phyloP scores from a whole-genome alignment of 1,284 basidiomycete genomes.

The Papiliotrema fonsecae region DNA sequence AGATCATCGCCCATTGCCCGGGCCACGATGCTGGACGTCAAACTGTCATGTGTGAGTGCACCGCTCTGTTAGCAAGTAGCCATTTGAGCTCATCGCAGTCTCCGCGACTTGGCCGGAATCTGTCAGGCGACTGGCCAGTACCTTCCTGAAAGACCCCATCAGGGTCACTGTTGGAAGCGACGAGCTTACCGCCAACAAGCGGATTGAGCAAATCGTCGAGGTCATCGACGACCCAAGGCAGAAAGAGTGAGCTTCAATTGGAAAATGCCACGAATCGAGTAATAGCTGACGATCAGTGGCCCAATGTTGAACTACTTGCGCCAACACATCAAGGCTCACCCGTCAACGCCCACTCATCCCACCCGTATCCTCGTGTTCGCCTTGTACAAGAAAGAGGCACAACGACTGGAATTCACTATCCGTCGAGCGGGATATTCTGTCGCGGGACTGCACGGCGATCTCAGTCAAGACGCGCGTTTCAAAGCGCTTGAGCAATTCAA shows the following conservation, averaged over 20 bases:
- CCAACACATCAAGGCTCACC: constrained; percentile 56
- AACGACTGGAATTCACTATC: constrained; percentile 79
- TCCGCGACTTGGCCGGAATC: constrained; percentile 98
- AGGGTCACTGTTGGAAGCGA: constrained; percentile 93
- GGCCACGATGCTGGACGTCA: constrained; percentile 61
- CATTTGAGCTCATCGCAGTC: constrained; percentile 54
- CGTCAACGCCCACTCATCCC: constrained; percentile 44
- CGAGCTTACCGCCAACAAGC: constrained; percentile 88
- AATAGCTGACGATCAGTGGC: constrained; percentile 51
- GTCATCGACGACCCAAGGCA: constrained; percentile 81
- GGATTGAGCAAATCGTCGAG: constrained; percentile 71
- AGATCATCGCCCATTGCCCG: constrained; percentile 78
- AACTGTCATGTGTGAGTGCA: constrained; percentile 83
- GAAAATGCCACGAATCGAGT: not conserved
- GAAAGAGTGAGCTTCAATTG: constrained; percentile 75
- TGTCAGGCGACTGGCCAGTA: constrained; percentile 85
- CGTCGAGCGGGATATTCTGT: constrained; percentile 75
- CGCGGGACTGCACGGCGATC: constrained; percentile 86
- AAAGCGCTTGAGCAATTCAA: constrained; percentile 88
- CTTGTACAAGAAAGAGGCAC: constrained; percentile 95
- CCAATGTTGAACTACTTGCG: constrained; percentile 65
- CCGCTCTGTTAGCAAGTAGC: not conserved
- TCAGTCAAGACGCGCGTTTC: constrained; percentile 81
- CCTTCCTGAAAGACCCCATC: constrained; percentile 81
- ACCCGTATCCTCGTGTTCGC: constrained; percentile 88